Evolutionary conservation across 2,329 filamentous ascomycete species (phyloP).

Genomic region (Colletotrichum horii): DNA sequence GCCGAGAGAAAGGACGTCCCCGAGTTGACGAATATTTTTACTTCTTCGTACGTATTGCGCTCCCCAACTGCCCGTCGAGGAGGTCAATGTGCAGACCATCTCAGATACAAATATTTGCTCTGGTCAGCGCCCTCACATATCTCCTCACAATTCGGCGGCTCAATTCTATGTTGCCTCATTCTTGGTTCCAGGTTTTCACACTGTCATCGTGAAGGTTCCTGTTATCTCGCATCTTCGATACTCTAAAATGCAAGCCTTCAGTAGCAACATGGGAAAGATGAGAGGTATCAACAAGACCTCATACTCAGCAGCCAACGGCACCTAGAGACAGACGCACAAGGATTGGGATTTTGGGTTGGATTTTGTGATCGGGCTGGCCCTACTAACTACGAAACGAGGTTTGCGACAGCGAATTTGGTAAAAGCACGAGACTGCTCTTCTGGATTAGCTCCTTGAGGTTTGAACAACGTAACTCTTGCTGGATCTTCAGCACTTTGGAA

Average conservation of each 20-base stretch:
- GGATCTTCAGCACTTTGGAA: not conserved
- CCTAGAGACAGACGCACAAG: not conserved
- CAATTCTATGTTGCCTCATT: not conserved
- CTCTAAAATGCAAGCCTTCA: no score
- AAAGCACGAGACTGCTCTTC: not conserved
- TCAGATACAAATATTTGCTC: rapidly evolving
- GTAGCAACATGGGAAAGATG: not conserved
- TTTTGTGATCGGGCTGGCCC: not conserved
- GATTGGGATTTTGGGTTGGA: not conserved
- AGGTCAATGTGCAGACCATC: no score
- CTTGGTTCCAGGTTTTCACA: not conserved
- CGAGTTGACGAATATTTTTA: no score
- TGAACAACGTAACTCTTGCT: not conserved
- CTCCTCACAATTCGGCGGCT: not conserved
- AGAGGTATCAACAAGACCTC: not conserved
- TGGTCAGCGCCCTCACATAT: not conserved
- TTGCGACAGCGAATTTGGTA: not conserved
- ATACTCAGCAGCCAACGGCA: not conserved
- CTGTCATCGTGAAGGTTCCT: not conserved
- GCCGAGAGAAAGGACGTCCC: no score
- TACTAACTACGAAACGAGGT: not conserved
- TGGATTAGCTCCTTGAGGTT: not conserved
- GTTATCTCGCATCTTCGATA: not conserved
- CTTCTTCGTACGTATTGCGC: no score
- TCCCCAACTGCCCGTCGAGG: no score